Conservation (phyloP, 768 basidiomycete species). For the Boletus rufocinnamomeus region DNA sequence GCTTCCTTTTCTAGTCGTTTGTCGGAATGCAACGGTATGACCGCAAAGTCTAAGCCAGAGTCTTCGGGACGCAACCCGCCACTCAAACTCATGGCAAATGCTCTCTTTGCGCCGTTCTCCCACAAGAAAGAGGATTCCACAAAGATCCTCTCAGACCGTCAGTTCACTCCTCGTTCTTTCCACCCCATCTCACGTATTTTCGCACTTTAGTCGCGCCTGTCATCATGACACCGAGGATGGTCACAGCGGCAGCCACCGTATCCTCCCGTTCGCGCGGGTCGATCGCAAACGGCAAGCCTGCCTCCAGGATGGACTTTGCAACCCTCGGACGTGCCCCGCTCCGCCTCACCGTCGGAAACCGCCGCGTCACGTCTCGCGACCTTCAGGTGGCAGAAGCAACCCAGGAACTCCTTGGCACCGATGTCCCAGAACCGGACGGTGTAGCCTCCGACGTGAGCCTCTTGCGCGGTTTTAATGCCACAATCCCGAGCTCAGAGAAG, state of each 20-base stretch:
- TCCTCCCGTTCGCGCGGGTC: slow-evolving; percentile 48
- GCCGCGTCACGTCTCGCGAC: slow-evolving; percentile 79
- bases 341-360: slow-evolving; percentile 61
- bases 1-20: not conserved
- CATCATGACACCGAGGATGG: slow-evolving; percentile 88
- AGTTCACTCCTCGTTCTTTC: slow-evolving; percentile 26
- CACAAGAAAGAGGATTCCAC: slow-evolving; percentile 64
- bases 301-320: slow-evolving; percentile 64
- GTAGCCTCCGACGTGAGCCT: slow-evolving; percentile 76
- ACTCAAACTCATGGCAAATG: slow-evolving; percentile 65
- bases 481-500: slow-evolving; percentile 86
- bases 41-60: not conserved
- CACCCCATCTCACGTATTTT: not conserved
- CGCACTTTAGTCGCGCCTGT: slow-evolving; percentile 66
- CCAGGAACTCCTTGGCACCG: slow-evolving; percentile 67
- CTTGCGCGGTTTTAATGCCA: slow-evolving; percentile 90
- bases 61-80: no score
- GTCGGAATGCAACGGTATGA: slow-evolving; percentile 25
- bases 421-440: slow-evolving; percentile 74
- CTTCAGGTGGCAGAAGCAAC: slow-evolving; percentile 82
- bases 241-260: slow-evolving; percentile 67
- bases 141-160: slow-evolving; percentile 75
- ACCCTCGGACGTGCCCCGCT: slow-evolving; percentile 79
- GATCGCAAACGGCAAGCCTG: slow-evolving; percentile 33
- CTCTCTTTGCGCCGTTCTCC: slow-evolving; percentile 67